These are phyloP conservation scores for Metschnikowia aberdeeniae DNA, from an alignment of 805 yeast species.

Conservation along the genomic window DNA sequence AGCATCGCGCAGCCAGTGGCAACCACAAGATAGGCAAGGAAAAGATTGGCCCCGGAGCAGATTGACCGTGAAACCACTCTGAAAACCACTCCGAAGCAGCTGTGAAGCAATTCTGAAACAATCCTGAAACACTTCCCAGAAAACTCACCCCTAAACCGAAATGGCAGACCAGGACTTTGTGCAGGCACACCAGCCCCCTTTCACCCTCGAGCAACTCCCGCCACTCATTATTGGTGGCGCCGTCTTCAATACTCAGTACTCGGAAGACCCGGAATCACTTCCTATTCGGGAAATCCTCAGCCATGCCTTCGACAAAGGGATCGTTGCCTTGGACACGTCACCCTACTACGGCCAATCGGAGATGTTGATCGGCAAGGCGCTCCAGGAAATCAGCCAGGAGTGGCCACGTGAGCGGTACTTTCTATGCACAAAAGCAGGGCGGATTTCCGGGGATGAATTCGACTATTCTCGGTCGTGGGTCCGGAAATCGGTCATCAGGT, in stretches of 20 bases:
- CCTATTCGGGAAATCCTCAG: slow-evolving; percentile 56
- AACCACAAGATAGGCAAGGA: no score
- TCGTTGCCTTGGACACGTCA: slow-evolving; percentile 82
- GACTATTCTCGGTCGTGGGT: slow-evolving; percentile 67
- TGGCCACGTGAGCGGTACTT: slow-evolving; percentile 59
- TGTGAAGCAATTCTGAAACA: not conserved
- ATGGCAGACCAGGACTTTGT: slow-evolving; percentile 10
- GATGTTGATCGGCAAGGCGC: slow-evolving; percentile 62
- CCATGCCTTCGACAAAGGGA: slow-evolving; percentile 61
- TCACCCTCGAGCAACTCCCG: slow-evolving; percentile 37
- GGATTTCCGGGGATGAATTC: slow-evolving; percentile 63
- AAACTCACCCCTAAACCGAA: not conserved
- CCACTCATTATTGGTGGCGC: slow-evolving; percentile 84
- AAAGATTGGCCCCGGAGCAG: no score
- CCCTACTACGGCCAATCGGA: slow-evolving; percentile 94
- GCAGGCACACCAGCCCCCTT: slow-evolving; percentile 8
- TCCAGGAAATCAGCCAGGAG: slow-evolving; percentile 27
- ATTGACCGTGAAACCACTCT: not conserved
- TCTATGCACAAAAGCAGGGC: slow-evolving; percentile 83
- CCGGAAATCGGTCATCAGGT: slow-evolving; percentile 58
- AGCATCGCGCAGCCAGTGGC: no score
- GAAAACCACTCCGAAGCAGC: not conserved
- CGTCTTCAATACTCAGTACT: slow-evolving; percentile 76
- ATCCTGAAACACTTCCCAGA: not conserved
- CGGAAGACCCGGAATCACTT: slow-evolving; percentile 58